Conservation (phyloP, 208 protist genomes). For the Wallacemonas sp. region DNA sequence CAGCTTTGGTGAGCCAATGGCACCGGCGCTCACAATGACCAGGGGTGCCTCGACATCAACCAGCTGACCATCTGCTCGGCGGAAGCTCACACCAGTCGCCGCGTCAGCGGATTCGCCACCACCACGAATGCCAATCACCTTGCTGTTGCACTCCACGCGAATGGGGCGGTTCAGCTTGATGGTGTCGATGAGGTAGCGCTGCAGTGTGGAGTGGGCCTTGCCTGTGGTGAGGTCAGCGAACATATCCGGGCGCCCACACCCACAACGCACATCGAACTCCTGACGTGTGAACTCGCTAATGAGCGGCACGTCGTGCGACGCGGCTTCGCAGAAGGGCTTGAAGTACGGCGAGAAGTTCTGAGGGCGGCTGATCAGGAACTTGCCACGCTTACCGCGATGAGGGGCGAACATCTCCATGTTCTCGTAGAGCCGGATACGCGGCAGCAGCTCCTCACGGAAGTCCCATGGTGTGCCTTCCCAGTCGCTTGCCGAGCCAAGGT, state of each 20-base stretch:
- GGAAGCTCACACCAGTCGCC: conserved; percentile 54
- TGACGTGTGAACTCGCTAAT: conserved; percentile 69
- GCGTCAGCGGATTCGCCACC: conserved; percentile 17
- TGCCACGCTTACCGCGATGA: conserved; percentile 72
- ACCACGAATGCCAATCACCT: conserved; percentile 48
- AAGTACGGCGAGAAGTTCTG: conserved; percentile 70
- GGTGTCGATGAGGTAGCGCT: conserved; percentile 74
- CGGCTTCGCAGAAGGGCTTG: conserved; percentile 69
- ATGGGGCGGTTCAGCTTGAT: conserved; percentile 64
- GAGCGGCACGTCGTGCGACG: conserved; percentile 68
- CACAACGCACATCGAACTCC: conserved; percentile 43
- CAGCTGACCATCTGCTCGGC: conserved; percentile 38
- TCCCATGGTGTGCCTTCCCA: conserved; percentile 66
- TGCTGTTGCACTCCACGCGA: conserved; percentile 53
- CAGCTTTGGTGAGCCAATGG: conserved; percentile 57
- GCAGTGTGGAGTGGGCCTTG: conserved; percentile 65
- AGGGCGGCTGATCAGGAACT: conserved; percentile 62
- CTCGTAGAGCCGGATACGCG: conserved; percentile 57
- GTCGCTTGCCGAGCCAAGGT: conserved; percentile 62
- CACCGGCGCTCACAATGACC: conserved; percentile 65
- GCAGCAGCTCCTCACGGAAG: conserved; percentile 73
- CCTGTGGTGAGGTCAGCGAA: conserved; percentile 57
- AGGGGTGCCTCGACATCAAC: conserved; percentile 44
- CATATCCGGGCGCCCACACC: conserved; percentile 62
- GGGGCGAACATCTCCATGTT: conserved; percentile 58